Conservation (phyloP, 2,329 filamentous ascomycete genomes). For the Colletotrichum cereale region DNA sequence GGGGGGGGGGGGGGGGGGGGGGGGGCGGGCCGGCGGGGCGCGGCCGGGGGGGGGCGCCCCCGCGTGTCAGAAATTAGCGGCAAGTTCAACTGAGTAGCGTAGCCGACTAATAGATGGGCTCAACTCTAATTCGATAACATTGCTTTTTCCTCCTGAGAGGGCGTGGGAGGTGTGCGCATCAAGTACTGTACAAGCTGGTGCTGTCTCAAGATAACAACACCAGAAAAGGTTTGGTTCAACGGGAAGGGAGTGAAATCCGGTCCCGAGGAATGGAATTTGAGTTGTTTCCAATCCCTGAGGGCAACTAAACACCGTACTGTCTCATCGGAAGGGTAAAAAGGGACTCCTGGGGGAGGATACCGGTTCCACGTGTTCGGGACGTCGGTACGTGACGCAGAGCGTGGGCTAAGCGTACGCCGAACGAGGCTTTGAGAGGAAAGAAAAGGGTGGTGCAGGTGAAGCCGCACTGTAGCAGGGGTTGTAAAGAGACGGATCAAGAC, state of each 20-base stretch:
- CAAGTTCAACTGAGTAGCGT: conserved; percentile 20
- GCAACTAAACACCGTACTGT: conserved; percentile 35
- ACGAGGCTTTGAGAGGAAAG: conserved; percentile 21
- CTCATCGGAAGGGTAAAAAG: conserved; percentile 28
- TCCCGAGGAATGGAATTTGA: conserved; percentile 35
- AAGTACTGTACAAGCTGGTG: neutral
- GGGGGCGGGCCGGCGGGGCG: too few relatives aligned
- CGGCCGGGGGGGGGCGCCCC: too few relatives aligned
- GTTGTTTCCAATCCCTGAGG: conserved; percentile 36
- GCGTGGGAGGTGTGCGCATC: neutral
- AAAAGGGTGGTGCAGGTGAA: conserved; percentile 30
- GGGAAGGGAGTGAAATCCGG: neutral
- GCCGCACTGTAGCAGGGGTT: conserved; percentile 29
- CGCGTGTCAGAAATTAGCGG: neutral
- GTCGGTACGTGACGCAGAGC: neutral
- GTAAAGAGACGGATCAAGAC: conserved; percentile 25
- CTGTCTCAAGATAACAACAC: neutral
- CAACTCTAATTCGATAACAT: conserved; percentile 34
- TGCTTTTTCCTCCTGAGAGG: conserved; percentile 15
- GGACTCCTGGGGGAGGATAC: neutral
- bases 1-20: conserved; percentile 5
- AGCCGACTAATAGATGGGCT: conserved; percentile 3
- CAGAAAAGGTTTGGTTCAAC: conserved; percentile 8
- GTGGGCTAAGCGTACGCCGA: neutral
- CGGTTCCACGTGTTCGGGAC: conserved; percentile 36